Percentiles rank a stretch among this genome's conserved stretches.
phyloP scores from a whole-genome alignment of 2,329 filamentous ascomycete genomes.

The Trichoderma breve region DNA sequence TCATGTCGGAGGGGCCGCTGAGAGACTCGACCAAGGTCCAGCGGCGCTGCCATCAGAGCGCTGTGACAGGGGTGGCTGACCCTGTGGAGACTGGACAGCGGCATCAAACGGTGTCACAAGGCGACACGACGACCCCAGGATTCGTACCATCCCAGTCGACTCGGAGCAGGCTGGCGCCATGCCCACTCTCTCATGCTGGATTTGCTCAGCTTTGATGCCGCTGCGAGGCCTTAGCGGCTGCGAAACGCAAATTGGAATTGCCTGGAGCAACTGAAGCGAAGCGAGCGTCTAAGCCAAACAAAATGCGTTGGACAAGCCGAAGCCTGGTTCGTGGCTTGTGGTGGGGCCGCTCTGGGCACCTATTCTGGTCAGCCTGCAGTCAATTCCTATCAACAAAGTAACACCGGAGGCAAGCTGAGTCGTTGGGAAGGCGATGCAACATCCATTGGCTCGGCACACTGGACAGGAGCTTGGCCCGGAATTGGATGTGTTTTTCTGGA shows the following conservation, averaged over 20 bases:
- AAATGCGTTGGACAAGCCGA: slow-evolving; percentile 3
- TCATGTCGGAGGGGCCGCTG: slow-evolving; percentile 18
- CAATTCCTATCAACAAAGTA: slow-evolving; percentile 18
- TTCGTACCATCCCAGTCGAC: slow-evolving; percentile 14
- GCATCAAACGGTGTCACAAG: slow-evolving; percentile 25
- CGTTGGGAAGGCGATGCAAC: neutral
- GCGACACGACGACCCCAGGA: slow-evolving; percentile 22
- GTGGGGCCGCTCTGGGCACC: slow-evolving; percentile 25
- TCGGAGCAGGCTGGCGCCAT: slow-evolving; percentile 10
- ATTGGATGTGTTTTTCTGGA: neutral
- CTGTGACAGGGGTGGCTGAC: slow-evolving; percentile 24
- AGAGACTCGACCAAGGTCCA: slow-evolving; percentile 18
- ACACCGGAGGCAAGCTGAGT: slow-evolving; percentile 18
- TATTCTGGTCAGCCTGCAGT: slow-evolving; percentile 16
- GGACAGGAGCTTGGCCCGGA: neutral
- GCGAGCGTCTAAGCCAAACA: slow-evolving; percentile 13
- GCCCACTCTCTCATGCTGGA: neutral
- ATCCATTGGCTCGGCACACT: slow-evolving; percentile 4
- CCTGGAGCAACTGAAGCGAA: neutral
- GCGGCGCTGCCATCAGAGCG: slow-evolving; percentile 23
- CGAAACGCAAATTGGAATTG: slow-evolving; percentile 2
- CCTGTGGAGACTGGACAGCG: slow-evolving; percentile 22
- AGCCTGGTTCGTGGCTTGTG: slow-evolving; percentile 20
- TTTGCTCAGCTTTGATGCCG: slow-evolving; percentile 13
- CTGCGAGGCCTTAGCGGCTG: slow-evolving; percentile 8